These are phyloP conservation scores for Coniochaeta ligniaria DNA, from an alignment of 2,329 filamentous ascomycete genomes.

Conservation along the genomic window DNA sequence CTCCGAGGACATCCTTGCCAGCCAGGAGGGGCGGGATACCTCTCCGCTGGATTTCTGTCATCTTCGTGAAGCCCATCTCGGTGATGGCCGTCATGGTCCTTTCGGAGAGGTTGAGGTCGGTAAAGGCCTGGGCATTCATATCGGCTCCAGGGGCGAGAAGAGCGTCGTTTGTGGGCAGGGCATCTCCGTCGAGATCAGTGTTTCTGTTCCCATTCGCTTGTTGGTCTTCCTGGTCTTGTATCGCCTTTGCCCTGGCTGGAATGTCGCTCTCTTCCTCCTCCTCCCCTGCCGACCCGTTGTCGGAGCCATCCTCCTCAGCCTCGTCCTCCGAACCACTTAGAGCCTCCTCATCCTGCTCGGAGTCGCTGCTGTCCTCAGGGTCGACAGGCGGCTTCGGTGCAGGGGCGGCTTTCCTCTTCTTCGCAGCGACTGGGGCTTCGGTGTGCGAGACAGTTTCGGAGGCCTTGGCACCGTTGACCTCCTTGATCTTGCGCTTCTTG, in stretches of 20 bases:
- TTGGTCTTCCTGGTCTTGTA: slow-evolving; percentile 10
- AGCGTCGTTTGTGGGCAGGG: slow-evolving; percentile 32
- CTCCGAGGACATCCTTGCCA: slow-evolving; percentile 86
- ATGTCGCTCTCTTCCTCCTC: background rate
- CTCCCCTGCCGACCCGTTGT: background rate
- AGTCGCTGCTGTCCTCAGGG: slow-evolving; percentile 3
- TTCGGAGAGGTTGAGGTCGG: slow-evolving; percentile 77
- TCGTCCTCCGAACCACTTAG: slow-evolving; percentile 7
- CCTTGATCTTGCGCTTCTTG: slow-evolving; percentile 29
- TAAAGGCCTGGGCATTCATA: slow-evolving; percentile 61
- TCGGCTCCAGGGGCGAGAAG: slow-evolving; percentile 53
- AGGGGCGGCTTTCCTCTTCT: slow-evolving; percentile 9
- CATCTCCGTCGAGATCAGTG: slow-evolving; percentile 23
- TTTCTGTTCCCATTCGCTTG: slow-evolving; percentile 18
- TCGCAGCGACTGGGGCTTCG: slow-evolving; percentile 4
- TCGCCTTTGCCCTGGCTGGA: slow-evolving; percentile 6
- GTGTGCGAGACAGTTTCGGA: slow-evolving; percentile 3
- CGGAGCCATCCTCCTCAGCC: slow-evolving; percentile 4
- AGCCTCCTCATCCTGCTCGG: slow-evolving; percentile 7
- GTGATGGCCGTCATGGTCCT: slow-evolving; percentile 82
- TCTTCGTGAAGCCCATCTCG: slow-evolving; percentile 88
- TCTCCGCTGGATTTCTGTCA: slow-evolving; percentile 90
- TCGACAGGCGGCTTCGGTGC: slow-evolving; percentile 4
- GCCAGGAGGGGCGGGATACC: slow-evolving; percentile 84
- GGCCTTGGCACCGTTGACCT: slow-evolving; percentile 15